These are phyloP conservation scores for Copromyces sp. DNA, from an alignment of 495 filamentous ascomycete species.

Conservation along the genomic window DNA sequence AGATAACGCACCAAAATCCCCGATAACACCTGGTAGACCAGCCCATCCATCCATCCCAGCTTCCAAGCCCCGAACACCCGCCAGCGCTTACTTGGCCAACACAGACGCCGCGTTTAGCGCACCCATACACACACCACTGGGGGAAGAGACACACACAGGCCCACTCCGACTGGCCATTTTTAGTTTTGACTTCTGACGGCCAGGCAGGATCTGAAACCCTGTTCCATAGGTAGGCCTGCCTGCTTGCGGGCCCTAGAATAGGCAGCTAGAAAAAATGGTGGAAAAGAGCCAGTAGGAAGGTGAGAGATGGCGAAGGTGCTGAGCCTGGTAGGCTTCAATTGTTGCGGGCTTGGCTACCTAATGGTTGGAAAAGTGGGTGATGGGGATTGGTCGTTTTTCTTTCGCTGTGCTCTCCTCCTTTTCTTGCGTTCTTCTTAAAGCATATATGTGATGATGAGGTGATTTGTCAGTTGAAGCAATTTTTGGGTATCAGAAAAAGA, in stretches of 20 bases:
- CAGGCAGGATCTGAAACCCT: background rate
- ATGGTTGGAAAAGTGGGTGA: background rate
- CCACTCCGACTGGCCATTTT: background rate
- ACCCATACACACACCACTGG: background rate
- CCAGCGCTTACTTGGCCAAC: background rate
- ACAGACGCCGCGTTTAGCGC: background rate
- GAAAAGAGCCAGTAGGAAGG: background rate
- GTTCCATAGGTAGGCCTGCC: background rate
- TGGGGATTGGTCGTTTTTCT: background rate
- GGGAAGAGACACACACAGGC: background rate
- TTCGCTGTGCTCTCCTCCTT: background rate
- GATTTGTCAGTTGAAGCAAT: background rate
- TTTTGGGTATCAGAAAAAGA: background rate
- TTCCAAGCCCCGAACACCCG: background rate
- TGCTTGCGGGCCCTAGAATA: background rate
- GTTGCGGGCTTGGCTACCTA: background rate
- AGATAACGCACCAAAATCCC: background rate
- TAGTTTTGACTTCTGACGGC: background rate
- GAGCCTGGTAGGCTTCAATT: background rate
- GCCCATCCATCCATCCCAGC: background rate
- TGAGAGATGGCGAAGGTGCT: background rate
- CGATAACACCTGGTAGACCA: background rate
- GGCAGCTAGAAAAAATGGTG: background rate
- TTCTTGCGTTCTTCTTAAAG: background rate
- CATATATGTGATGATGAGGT: background rate